These are phyloP conservation scores for Wallemia ichthyophaga DNA, from an alignment of 1,284 basidiomycete species.

Conservation along the genomic window DNA sequence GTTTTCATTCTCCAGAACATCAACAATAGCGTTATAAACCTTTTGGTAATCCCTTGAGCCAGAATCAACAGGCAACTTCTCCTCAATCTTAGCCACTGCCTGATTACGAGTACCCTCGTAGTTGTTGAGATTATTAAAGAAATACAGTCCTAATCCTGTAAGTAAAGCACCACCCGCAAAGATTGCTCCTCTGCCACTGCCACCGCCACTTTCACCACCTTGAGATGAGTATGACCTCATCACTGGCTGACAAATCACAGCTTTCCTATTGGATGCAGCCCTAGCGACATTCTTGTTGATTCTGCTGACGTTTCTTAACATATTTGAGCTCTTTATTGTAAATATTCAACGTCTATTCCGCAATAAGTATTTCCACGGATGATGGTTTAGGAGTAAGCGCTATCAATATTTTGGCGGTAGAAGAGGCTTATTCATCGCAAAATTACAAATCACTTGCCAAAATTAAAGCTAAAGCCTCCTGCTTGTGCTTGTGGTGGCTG, in stretches of 20 bases:
- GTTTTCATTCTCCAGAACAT: constrained; percentile 34
- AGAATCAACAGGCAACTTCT: not conserved
- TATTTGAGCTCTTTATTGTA: not conserved
- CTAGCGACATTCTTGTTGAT: not conserved
- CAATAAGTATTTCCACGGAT: too few species aligned
- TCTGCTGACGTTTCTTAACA: not conserved
- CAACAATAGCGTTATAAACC: constrained; percentile 64
- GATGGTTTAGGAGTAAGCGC: too few species aligned
- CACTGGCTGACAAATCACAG: not conserved
- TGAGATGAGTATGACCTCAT: not conserved
- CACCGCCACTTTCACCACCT: too few species aligned
- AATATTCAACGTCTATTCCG: too few species aligned
- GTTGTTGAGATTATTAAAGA: not conserved
- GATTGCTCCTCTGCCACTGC: too few species aligned
- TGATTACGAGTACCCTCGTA: not conserved
- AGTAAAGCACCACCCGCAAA: not conserved
- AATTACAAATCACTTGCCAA: not conserved
- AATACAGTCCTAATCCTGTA: not conserved
- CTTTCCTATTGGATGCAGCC: not conserved
- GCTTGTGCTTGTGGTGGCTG: not conserved
- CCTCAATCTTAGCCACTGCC: not conserved
- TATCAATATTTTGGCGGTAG: too few species aligned
- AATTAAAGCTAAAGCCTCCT: not conserved
- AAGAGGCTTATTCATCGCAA: not conserved
- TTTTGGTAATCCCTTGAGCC: constrained; percentile 30